phyloP scores from a whole-genome alignment of 768 basidiomycete species.

The Boletus bicolor region DNA sequence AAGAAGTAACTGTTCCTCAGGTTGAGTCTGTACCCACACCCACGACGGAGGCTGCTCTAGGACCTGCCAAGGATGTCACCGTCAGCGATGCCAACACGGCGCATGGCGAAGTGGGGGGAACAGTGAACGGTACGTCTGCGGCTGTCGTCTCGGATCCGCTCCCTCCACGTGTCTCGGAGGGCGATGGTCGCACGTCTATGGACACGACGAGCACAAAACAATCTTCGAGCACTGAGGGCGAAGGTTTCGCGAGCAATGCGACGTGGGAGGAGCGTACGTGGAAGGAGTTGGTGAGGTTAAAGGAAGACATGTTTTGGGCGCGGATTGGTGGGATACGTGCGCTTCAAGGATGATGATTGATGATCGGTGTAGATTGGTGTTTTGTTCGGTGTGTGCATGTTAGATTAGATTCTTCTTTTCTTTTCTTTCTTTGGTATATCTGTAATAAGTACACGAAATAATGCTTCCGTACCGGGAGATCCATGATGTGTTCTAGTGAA shows the following conservation, averaged over 20 bases:
- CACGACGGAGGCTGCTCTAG: not conserved
- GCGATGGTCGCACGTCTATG: constrained; percentile 12
- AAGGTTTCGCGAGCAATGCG: constrained; percentile 56
- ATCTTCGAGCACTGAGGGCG: constrained; percentile 26
- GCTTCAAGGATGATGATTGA: not conserved
- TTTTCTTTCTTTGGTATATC: not conserved
- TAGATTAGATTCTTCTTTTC: not conserved
- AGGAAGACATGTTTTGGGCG: constrained; percentile 87
- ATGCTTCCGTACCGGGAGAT: not conserved
- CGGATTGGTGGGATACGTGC: constrained; percentile 54
- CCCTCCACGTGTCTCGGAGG: not conserved
- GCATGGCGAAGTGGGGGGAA: not conserved
- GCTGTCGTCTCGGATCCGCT: not conserved
- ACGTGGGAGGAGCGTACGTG: constrained; percentile 88
- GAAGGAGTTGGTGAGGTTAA: constrained; percentile 70
- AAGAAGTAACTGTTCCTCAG: not conserved
- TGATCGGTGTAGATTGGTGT: not conserved
- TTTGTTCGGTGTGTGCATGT: not conserved
- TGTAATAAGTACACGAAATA: not conserved
- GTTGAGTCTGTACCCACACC: not conserved
- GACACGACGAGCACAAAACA: constrained; percentile 26
- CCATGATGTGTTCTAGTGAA: too few species aligned
- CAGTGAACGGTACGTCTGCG: not conserved
- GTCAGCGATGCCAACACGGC: not conserved
- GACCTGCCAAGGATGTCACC: not conserved